Conservation (phyloP, 2,329 filamentous ascomycete genomes). For the Lachnellula arida region DNA sequence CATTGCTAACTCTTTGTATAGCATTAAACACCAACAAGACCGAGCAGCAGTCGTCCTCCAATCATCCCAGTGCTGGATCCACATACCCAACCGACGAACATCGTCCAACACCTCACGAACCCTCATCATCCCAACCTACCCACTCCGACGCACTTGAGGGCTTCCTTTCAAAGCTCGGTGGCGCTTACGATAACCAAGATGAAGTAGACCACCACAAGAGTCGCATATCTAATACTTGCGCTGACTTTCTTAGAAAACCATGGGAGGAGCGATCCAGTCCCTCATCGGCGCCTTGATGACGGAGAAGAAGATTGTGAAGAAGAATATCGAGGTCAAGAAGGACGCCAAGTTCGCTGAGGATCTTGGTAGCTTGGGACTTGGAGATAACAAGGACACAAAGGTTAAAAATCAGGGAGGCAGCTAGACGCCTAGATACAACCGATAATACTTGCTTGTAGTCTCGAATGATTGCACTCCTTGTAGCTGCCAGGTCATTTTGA, state of each 20-base stretch:
- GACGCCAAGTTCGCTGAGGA: constrained; percentile 2
- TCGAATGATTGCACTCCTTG: no score
- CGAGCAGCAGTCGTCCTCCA: neutral
- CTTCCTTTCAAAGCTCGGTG: constrained; percentile 1
- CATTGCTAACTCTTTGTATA: no score
- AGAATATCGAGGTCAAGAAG: neutral
- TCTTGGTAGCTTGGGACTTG: neutral
- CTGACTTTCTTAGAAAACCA: neutral
- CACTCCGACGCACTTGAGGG: constrained; percentile 2
- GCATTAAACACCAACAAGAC: no score
- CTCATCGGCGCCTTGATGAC: neutral
- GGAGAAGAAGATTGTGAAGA: constrained; percentile 3
- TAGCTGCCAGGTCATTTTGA: no score
- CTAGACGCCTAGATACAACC: no score
- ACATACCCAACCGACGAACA: neutral
- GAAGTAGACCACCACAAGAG: neutral
- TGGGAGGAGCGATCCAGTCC: neutral
- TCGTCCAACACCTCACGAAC: neutral
- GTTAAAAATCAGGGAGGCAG: no score
- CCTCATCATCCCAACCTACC: neutral
- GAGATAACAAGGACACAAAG: neutral
- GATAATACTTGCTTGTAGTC: no score
- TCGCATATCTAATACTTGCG: neutral
- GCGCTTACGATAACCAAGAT: neutral
- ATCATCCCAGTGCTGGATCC: neutral